Evolutionary conservation across 2,329 filamentous ascomycete genomes (phyloP), one percentile per base, ranked within the genome.

Genomic region (Sclerotinia sclerotiorum): DNA sequence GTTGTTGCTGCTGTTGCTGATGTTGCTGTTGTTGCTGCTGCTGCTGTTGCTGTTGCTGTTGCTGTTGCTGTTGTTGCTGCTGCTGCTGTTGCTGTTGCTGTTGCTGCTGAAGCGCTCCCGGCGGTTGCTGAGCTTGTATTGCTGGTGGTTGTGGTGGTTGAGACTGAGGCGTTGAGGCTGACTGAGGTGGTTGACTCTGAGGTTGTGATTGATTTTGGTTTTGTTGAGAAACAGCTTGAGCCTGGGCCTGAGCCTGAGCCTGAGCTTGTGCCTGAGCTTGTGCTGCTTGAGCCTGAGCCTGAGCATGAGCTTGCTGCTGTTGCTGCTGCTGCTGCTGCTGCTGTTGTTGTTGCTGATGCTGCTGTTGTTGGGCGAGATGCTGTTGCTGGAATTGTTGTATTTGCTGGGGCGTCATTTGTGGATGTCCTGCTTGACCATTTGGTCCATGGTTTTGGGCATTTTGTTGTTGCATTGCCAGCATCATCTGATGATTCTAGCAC

Each of bases 131-230:
- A 3, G 68, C 68, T 62, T 80, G 79, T 54, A 77, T 76, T 51
- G 79, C 78, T 11, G 79, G 79, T 42, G 76, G 74, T 35, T 79
- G 76, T 19, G 49, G 58, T 32, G 78, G 74, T 32, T 83, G 82
- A 8, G 76, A 77, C 73, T 82, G 79, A 13, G 79, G 72, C 32
- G 79, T 78, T 29, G 79, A 79, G 68, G 78, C 76, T 48, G 77
- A 75, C 65, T 83, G 82, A 46, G 81, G 75, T 68, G 82, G 80
- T 68, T 82, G 68, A 77, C 76, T 67, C 71, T 75, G 72, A 70
- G 81, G 79, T 68, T 83, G 82, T 7, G 77, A 75, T 72, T 83
- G 82, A 57, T 80, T 79, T 74, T 87, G 85, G 35, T 84, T 80
- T 62, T 85, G 84, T 54, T 67, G 83, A 48, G 65, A 54, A 10